Conservation (phyloP, 2,329 filamentous ascomycete genomes). For the Cytospora paraplurivora region DNA sequence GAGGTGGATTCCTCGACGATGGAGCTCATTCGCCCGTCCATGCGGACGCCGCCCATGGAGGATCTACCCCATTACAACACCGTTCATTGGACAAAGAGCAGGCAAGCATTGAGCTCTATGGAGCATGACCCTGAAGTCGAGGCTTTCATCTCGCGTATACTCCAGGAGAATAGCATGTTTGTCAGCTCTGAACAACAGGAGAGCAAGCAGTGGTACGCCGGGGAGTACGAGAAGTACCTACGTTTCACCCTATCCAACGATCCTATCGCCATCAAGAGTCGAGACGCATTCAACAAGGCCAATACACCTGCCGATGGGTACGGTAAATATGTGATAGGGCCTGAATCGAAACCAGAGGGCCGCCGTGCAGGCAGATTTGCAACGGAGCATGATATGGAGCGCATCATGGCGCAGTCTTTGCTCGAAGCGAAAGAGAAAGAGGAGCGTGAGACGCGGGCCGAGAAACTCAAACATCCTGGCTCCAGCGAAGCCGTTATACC, state of each 20-base stretch:
- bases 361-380: conserved; percentile 60
- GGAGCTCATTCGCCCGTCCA: conserved; percentile 52
- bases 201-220: conserved; percentile 46
- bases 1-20: conserved; percentile 55
- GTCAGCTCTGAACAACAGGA: conserved; percentile 43
- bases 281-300: conserved; percentile 53
- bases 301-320: conserved; percentile 35
- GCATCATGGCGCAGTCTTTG: conserved; percentile 71
- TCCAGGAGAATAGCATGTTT: conserved; percentile 46
- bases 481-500: conserved; percentile 76
- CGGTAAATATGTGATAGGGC: conserved; percentile 37
- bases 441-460: conserved; percentile 65
- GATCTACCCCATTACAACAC: conserved; percentile 52
- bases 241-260: conserved; percentile 59
- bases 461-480: conserved; percentile 62
- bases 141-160: conserved; percentile 49
- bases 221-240: conserved; percentile 55
- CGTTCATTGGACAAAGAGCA: conserved; percentile 52
- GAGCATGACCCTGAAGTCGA: conserved; percentile 45
- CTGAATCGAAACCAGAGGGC: conserved; percentile 59
- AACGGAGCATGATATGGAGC: conserved; percentile 73
- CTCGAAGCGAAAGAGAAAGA: conserved; percentile 70
- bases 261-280: conserved; percentile 55
- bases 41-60: conserved; percentile 57
- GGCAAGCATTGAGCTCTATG: conserved; percentile 46